Percentiles rank a stretch among this genome's conserved stretches.
phyloP scores from a whole-genome alignment of 2,329 filamentous ascomycete genomes.

The Monilinia fructicola region DNA sequence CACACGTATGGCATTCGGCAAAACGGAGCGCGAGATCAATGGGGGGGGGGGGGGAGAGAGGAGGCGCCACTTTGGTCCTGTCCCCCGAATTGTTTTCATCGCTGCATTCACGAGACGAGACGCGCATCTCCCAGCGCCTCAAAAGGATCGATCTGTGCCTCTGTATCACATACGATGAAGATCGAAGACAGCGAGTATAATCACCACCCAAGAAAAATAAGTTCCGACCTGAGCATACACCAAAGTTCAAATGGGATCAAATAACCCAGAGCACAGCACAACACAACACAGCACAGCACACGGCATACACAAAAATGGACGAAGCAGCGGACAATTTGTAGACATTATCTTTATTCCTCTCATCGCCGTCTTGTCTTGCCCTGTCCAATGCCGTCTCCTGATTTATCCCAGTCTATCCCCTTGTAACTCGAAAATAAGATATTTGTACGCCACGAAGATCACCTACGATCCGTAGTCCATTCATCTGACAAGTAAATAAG shows the following conservation, averaged over 20 bases:
- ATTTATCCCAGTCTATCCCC: neutral
- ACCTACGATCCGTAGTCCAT: neutral
- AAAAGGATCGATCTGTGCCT: conserved; percentile 6
- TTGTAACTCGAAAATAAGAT: neutral
- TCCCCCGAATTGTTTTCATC: neutral
- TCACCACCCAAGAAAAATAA: neutral
- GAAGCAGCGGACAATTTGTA: conserved; percentile 1
- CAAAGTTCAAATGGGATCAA: neutral
- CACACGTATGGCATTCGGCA: neutral
- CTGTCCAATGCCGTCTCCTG: conserved; percentile 1
- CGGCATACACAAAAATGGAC: neutral
- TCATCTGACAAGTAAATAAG: conserved; percentile 9
- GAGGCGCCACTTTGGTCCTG: conserved; percentile 5
- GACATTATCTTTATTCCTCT: conserved; percentile 4
- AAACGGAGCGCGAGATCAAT: neutral
- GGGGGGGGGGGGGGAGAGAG: too few species aligned
- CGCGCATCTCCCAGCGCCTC: neutral
- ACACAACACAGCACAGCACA: conserved; percentile 6
- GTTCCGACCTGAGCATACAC: neutral
- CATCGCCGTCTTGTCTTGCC: conserved; percentile 9
- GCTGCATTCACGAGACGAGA: conserved; percentile 7
- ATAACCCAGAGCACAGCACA: conserved; percentile 1
- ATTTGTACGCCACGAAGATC: conserved; percentile 2
- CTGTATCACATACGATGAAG: conserved; percentile 3
- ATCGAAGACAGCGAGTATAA: conserved; percentile 13